Conservation (phyloP, 768 basidiomycete species). For the Rhodotorula graminis region DNA sequence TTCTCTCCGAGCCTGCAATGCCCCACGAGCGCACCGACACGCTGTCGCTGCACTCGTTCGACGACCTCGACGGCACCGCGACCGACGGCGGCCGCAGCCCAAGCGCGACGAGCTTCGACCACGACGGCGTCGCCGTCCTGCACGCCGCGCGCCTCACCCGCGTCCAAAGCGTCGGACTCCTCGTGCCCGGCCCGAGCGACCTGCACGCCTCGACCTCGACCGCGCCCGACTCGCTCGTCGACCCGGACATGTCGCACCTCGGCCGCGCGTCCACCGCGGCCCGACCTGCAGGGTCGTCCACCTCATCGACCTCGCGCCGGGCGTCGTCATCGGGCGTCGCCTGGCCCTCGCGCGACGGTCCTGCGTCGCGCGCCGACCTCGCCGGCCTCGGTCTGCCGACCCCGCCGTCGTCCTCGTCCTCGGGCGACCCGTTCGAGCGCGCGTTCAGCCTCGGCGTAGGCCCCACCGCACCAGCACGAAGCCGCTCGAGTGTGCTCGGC, state of each 20-base stretch:
- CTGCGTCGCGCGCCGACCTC: not conserved
- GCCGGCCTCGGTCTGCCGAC: slow-evolving; percentile 3
- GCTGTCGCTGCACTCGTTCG: not conserved
- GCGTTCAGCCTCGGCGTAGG: not conserved
- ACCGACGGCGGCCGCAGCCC: no score
- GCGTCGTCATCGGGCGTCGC: no score
- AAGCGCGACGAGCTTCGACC: not conserved
- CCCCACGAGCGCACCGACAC: not conserved
- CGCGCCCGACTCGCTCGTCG: slow-evolving; percentile 5
- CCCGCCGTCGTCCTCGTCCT: not conserved
- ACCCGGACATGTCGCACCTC: slow-evolving; percentile 4
- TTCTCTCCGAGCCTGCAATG: not conserved
- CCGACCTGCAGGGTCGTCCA: not conserved
- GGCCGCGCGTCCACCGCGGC: not conserved
- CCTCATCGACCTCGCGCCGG: not conserved
- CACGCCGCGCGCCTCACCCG: no score
- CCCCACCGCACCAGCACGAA: not conserved
- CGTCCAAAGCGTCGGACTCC: not conserved
- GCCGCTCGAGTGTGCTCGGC: not conserved
- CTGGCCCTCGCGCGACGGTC: not conserved
- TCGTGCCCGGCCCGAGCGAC: no score
- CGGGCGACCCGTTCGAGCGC: not conserved
- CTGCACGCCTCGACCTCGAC: not conserved
- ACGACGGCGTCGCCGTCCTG: no score
- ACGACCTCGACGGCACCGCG: not conserved